Evolutionary conservation across 306 rosid genomes (phyloP).

Genomic region (Fragaria ananassa): DNA sequence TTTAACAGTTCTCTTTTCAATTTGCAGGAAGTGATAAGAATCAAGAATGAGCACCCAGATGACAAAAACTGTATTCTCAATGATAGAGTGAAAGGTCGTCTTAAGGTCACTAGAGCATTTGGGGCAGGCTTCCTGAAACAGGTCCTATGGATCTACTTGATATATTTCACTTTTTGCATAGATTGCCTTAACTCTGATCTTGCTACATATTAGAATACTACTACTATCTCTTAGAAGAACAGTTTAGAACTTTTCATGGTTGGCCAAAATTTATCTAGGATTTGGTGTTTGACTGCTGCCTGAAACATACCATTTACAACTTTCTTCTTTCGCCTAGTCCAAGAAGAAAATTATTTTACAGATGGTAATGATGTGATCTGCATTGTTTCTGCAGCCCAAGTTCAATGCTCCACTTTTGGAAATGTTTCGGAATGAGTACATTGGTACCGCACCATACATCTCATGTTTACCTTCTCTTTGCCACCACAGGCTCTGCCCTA

Average conservation of each 20-base stretch:
- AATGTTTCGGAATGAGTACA: conserved; percentile 91
- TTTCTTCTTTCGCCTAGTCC: neutral
- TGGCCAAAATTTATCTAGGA: neutral
- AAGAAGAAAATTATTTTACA: conserved; percentile 7
- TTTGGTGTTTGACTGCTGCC: conserved; percentile 4
- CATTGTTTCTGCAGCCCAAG: conserved; percentile 73
- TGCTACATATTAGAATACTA: neutral
- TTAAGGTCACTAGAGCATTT: conserved; percentile 95
- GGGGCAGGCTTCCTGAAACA: conserved; percentile 97
- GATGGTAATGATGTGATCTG: conserved; percentile 24
- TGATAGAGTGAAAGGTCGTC: conserved; percentile 93
- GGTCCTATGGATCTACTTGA: conserved; percentile 44
- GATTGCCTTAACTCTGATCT: neutral
- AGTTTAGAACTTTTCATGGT: neutral
- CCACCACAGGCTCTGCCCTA: conserved; percentile 78
- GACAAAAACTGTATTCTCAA: conserved; percentile 83
- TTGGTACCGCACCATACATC: conserved; percentile 90
- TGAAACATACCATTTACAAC: neutral
- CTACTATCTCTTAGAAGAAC: neutral
- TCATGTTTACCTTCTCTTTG: conserved; percentile 91
- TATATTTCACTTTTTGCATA: conserved; percentile 13
- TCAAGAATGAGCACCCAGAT: conserved; percentile 91
- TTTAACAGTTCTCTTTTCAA: conserved; percentile 10
- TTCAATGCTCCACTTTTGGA: conserved; percentile 83
- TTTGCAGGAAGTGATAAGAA: conserved; percentile 84